Evolutionary conservation across 495 filamentous ascomycete species (phyloP).

Genomic region (Neurospora tetraspora): DNA sequence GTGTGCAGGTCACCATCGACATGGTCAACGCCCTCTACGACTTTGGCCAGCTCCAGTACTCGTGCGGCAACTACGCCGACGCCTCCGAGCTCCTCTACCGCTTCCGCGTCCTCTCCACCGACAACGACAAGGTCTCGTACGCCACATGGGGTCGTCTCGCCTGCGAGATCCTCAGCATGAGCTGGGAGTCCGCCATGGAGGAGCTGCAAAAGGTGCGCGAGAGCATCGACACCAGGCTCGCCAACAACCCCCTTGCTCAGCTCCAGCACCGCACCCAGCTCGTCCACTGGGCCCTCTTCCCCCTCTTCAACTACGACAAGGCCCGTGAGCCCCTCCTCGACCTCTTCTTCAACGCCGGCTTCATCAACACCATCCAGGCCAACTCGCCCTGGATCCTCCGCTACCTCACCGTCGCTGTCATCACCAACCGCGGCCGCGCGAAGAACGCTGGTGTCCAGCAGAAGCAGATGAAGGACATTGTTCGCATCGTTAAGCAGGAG

Average conservation of each 20-base stretch:
- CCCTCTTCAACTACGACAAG: conserved; percentile 94
- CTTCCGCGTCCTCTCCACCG: conserved; percentile 93
- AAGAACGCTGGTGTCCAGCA: conserved; percentile 81
- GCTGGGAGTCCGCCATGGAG: conserved; percentile 94
- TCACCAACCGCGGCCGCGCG: conserved; percentile 80
- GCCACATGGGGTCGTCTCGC: conserved; percentile 97
- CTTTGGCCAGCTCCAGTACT: conserved; percentile 92
- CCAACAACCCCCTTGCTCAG: conserved; percentile 91
- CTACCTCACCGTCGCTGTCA: conserved; percentile 89
- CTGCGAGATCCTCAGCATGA: conserved; percentile 82
- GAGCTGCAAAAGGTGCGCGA: conserved; percentile 92
- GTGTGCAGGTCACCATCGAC: conserved; percentile 62
- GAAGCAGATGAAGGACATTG: conserved; percentile 94
- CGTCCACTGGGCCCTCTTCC: conserved; percentile 97
- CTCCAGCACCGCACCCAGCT: conserved; percentile 92
- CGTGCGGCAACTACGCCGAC: conserved; percentile 80
- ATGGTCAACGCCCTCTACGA: conserved; percentile 94
- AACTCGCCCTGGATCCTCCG: conserved; percentile 94
- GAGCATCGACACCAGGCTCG: conserved; percentile 78
- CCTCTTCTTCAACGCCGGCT: conserved; percentile 88
- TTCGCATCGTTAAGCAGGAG: conserved; percentile 91
- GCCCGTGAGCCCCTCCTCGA: conserved; percentile 86
- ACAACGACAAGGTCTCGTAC: conserved; percentile 90
- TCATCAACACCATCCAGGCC: conserved; percentile 99
- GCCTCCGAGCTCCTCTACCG: conserved; percentile 87